phyloP scores from a whole-genome alignment of 257 asterid genomes.

The Leptodermis oblonga region DNA sequence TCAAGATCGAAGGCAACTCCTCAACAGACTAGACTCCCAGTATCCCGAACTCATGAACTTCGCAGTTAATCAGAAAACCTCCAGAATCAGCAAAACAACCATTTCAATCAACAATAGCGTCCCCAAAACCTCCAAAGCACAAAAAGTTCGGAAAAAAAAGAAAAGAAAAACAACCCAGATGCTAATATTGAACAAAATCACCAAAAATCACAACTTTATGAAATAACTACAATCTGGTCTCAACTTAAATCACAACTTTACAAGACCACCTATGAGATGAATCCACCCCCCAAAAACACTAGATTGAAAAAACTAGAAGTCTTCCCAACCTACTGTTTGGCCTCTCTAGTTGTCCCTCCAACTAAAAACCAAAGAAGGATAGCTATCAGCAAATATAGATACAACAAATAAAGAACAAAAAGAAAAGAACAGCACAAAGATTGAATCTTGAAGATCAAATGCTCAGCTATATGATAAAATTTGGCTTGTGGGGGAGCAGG shows the following conservation, averaged over 20 bases:
- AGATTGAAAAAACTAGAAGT: background rate
- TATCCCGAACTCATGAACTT: constrained; percentile 22
- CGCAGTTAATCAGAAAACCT: constrained; percentile 4
- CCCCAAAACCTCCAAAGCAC: constrained; percentile 14
- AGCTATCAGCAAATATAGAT: background rate
- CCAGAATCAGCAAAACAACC: constrained; percentile 11
- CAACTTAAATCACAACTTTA: constrained; percentile 17
- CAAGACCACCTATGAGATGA: background rate
- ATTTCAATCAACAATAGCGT: constrained; percentile 2
- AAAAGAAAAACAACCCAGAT: constrained; percentile 11
- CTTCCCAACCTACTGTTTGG: background rate
- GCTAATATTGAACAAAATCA: constrained; percentile 10
- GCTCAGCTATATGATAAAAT: background rate
- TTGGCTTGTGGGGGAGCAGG: constrained; percentile 3
- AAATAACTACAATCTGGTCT: constrained; percentile 30
- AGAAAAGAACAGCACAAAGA: background rate
- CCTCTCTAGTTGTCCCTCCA: constrained; percentile 9
- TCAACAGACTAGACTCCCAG: constrained; percentile 25
- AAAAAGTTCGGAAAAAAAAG: too few species aligned
- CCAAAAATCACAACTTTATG: constrained; percentile 12
- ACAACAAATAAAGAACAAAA: background rate
- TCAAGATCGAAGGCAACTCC: constrained; percentile 33
- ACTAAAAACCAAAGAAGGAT: constrained; percentile 1
- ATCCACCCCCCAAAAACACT: constrained; percentile 1
- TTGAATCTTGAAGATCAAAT: constrained; percentile 8